A percentile compares a stretch with the other conserved stretches of the same genome.
Evolutionary conservation across 768 basidiomycete species (phyloP).

Genomic region (Podaxis mareebaensis): DNA sequence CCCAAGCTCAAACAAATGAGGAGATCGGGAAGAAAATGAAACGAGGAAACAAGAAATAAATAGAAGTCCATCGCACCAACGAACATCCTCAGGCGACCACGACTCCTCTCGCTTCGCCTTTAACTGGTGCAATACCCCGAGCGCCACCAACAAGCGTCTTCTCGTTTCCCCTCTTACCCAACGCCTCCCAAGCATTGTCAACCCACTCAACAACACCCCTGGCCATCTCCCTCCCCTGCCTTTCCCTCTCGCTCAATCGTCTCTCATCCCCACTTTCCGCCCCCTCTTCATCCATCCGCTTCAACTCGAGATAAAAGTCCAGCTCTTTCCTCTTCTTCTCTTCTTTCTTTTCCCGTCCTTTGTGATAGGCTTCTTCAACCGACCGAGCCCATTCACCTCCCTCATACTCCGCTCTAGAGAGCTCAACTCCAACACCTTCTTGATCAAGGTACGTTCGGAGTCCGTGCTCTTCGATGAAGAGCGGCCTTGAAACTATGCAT

Average conservation of each 20-base stretch:
- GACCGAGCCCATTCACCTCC: slow-evolving; percentile 69
- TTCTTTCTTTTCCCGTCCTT: slow-evolving; percentile 48
- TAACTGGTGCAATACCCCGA: background rate
- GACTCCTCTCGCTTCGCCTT: background rate
- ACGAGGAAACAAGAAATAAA: background rate
- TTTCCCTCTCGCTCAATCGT: slow-evolving; percentile 39
- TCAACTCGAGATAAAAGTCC: background rate
- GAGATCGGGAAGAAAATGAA: background rate
- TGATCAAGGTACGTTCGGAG: slow-evolving; percentile 60
- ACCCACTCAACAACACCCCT: slow-evolving; percentile 53
- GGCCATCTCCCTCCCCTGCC: slow-evolving; percentile 49
- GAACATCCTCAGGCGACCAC: background rate
- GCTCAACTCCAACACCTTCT: slow-evolving; percentile 70
- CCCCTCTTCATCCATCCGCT: background rate
- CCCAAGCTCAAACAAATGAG: background rate
- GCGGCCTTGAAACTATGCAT: slow-evolving; percentile 64
- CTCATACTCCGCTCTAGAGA: slow-evolving; percentile 65
- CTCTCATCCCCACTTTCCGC: slow-evolving; percentile 24
- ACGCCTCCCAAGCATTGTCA: slow-evolving; percentile 29
- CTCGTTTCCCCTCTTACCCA: background rate
- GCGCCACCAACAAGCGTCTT: background rate
- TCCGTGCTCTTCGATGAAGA: slow-evolving; percentile 83
- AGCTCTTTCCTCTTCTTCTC: slow-evolving; percentile 44
- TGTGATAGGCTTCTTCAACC: slow-evolving; percentile 57
- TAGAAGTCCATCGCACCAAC: background rate